Base-by-base conservation (phyloP, 2,329 filamentous ascomycete species). In the Thermoascus crustaceus region DNA sequence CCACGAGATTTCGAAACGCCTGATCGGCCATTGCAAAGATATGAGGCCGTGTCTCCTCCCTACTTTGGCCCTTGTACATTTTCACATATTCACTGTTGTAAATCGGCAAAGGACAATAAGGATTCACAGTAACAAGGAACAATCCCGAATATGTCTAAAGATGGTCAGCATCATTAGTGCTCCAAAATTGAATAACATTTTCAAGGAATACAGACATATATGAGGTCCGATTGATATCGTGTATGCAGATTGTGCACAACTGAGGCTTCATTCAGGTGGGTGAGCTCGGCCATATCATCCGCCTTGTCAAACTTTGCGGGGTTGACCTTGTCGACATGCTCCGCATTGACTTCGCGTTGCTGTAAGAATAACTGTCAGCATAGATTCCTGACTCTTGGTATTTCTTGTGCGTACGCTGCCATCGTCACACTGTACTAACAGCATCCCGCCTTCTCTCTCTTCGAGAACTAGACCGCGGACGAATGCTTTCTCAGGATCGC, bases 241-340 rank as follows among this genome's bases (percentile, higher is more conserved):
- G 85, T 89, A 49, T 94, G 83, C 38, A 98, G 74, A 57, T 98
- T 98, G 66, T 98, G 88, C 34, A 98, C 88, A 34, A 98, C 91
- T 0, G 91, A 96, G 14, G 89, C 85, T 66, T 98, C 91, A 63
- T 98, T 98, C 45, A 98, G 70, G 62, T 98, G 91, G 4, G 91
- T 98, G 54, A 98, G 74, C 61, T 98, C 91, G 16, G 93, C 91
- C 91, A 98, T 98, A 62, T 98, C 93, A 66, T 93, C 87, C 45
- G 89, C 89, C 65, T 95, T 98, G 74, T 98, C 91, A 66, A 98
- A 98, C 60, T 98, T 98, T 54, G 89, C 89, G 30, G 91, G 91
- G 64, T 98, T 98, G 68, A 98, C 93, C 65, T 95, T 96, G 71
- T 98, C 93, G 48, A 95, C 87, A 50, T 79, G 82, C 51, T 96